A percentile compares a stretch with the other conserved stretches of the same genome.
phyloP scores from a whole-genome alignment of 106 monocot species.

The Acorus calamus region DNA sequence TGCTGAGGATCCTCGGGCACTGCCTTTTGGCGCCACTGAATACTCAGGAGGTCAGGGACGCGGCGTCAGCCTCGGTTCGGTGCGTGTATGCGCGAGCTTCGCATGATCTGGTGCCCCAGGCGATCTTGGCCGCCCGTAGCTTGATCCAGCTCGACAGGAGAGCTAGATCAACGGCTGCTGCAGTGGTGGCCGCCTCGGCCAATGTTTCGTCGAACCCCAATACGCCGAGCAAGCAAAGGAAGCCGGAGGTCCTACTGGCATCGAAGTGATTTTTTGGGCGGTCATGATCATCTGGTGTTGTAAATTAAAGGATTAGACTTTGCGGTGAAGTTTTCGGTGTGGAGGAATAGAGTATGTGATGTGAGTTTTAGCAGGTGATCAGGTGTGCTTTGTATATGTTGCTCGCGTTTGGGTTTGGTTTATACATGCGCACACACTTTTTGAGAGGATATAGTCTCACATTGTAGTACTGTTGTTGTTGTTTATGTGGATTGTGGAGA shows the following conservation, averaged over 20 bases:
- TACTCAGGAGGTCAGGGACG: slow-evolving; percentile 64
- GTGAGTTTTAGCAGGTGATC: no score
- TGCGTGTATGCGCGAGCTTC: slow-evolving; percentile 71
- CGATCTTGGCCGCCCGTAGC: slow-evolving; percentile 76
- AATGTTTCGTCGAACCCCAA: slow-evolving; percentile 19
- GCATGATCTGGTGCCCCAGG: slow-evolving; percentile 80
- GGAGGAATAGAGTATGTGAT: no score
- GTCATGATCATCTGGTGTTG: no score
- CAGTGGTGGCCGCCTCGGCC: not conserved
- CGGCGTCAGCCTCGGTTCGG: slow-evolving; percentile 49
- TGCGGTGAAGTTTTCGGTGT: no score
- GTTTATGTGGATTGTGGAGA: no score
- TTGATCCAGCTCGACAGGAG: slow-evolving; percentile 81
- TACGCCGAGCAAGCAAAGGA: slow-evolving; percentile 61
- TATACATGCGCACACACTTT: no score
- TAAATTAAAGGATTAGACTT: no score
- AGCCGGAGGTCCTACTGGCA: slow-evolving; percentile 52
- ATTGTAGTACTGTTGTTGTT: no score
- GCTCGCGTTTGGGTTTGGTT: no score
- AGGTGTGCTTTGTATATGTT: no score
- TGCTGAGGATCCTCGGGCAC: slow-evolving; percentile 80
- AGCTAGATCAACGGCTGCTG: slow-evolving; percentile 25
- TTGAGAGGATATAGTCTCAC: no score
- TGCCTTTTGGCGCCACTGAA: slow-evolving; percentile 73
- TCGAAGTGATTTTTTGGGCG: slow-evolving; percentile 43